Base-by-base conservation (phyloP, 106 monocot species). In the Agapanthus africanus region DNA sequence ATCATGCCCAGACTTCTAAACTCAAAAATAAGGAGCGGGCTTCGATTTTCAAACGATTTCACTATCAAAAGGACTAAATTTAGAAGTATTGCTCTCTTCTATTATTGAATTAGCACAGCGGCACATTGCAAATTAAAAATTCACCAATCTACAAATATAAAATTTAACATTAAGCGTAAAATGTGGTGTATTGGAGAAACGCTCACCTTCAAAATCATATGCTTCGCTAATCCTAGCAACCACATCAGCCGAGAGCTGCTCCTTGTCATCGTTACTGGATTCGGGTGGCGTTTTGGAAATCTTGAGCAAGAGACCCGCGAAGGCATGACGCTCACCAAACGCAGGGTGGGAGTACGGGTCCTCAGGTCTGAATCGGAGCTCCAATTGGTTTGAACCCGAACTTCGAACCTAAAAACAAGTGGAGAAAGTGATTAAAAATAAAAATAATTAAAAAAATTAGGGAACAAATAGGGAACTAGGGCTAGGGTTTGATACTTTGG, bases 341-440 rank as follows among this genome's bases (percentile, higher is more conserved):
- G 86, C 73, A 1, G 91, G 95, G 76, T 91, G 95, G 64, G 70
- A 86, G 68, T 72, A 84, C 26, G 91, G 95, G 44, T 97, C 95
- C 63, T 91, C 95, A 3, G 95, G 95, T 34, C 91, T 78, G 75
- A 97, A 97, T 10, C 88, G 81, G 69, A 97, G 86, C 78, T 85
- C 81, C 35, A 91, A 46, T 37, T 41, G 21, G 21, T 33, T 63
- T 13, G 70, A 61, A 22, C 65, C 83, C 57, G 75, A 72, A 37
- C 74, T 71, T 31, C 84, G 52, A 21, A 30, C 81, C 88, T 85
- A 60, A 44, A 50, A 66, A 36, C n/a, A n/a, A n/a, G n/a, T n/a
- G n/a, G n/a, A n/a, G n/a, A n/a, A 52, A n/a, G n/a, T 33, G 22
- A 40, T 50, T 37, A 40, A 38, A 49, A 63, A 70, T 49, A 18